Evolutionary conservation across 2,329 filamentous ascomycete genomes (phyloP).

Genomic region (Aquanectria penicillioides): DNA sequence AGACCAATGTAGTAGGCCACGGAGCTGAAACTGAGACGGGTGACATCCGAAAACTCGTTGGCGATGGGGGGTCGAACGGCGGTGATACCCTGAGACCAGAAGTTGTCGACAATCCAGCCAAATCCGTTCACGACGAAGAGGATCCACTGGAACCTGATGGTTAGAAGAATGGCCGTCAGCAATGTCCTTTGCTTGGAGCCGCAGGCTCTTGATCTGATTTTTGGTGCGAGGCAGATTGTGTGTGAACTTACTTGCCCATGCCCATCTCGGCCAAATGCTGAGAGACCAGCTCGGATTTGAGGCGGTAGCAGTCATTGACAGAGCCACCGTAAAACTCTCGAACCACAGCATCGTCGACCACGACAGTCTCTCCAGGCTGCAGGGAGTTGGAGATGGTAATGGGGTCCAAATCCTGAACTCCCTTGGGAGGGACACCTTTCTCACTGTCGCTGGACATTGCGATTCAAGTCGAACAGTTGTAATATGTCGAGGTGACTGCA

Average conservation of each 20-base stretch:
- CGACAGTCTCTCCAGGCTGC: conserved; percentile 16
- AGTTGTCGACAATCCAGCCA: conserved; percentile 58
- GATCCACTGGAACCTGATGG: conserved; percentile 51
- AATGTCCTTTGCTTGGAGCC: background rate
- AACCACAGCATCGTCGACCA: conserved; percentile 18
- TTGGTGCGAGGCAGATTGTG: background rate
- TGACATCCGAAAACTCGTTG: conserved; percentile 48
- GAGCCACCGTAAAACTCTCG: conserved; percentile 49
- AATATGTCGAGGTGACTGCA: background rate
- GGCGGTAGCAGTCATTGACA: conserved; percentile 43
- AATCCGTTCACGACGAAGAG: conserved; percentile 59
- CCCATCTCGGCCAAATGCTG: conserved; percentile 43
- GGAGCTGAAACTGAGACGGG: conserved; percentile 43
- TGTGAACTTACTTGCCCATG: conserved; percentile 46
- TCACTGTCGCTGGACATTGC: conserved; percentile 15
- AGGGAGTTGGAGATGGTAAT: conserved; percentile 15
- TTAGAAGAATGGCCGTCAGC: background rate
- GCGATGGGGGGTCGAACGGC: conserved; percentile 45
- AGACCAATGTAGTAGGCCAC: conserved; percentile 54
- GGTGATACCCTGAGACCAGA: conserved; percentile 50
- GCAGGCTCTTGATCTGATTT: too few species aligned
- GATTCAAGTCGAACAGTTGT: background rate
- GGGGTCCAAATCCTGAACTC: conserved; percentile 9
- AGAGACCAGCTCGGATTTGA: conserved; percentile 47
- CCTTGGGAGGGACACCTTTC: conserved; percentile 13